Base-by-base conservation (phyloP, 2,329 filamentous ascomycete species). In the Clarireedia hainanense region DNA sequence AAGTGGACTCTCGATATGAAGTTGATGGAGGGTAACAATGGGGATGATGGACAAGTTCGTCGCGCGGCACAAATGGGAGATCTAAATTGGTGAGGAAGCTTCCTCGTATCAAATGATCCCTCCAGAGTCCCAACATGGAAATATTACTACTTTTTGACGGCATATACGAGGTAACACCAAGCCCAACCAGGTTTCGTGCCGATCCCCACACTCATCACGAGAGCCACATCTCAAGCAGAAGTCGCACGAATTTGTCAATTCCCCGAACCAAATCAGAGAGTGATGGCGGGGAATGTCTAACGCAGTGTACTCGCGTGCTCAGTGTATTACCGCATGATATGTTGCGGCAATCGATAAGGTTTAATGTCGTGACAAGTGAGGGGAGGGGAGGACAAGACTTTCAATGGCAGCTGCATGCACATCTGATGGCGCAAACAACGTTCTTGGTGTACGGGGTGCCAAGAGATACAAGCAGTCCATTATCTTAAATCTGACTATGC, bases 1-100 rank as follows among this genome's bases (percentile, higher is more conserved):
- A 71, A 66, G 47, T 79, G 70, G 66, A 63, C 66, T 1, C 59
- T 76, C 17, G 70, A 73, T 49, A 47, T 70, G 51, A 49, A 43
- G 12, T 57, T 68, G 30, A 60, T 68, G 64, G 50, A 55, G 43
- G 50, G 42, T 12, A 57, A 50, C n/a, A 58, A 51, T 23, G 56
- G 51, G 47, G 51, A 52, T 30, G 52, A 23, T 47, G 54, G 27
- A 9, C 7, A 7, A 30, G 27, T 30, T 30, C 27, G 12, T 36
- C 36, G 34, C 37, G 24, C 57, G 14, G 63, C 61, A 52, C 55
- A 58, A 43, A 50, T 34, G 12, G 10, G 4, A 20, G 60, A 63
- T 45, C 49, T 65, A 52, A 62, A 57, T 56, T 62, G 60, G 64
- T 65, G 59, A 65, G 26, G 15, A 20, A 20, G 27, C 27, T 30